Conservation (phyloP, 208 protist species). For the Trypanosoma caninum region DNA sequence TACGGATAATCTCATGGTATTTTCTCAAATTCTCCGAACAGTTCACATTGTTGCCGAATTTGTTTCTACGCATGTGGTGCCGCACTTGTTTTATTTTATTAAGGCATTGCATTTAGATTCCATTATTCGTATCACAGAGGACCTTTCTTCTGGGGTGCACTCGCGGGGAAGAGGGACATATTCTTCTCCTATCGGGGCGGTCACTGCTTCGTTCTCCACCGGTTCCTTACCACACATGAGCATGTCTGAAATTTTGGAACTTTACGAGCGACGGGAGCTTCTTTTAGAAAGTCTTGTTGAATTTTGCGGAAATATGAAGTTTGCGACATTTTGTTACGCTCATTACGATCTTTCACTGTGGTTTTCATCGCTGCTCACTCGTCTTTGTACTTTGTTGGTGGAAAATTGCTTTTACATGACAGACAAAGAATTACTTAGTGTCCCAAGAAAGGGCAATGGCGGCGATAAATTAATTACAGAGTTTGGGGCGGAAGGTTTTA, state of each 20-base stretch:
- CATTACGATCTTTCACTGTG: constrained; percentile 87
- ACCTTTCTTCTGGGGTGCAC: constrained; percentile 10
- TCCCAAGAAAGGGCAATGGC: neutral
- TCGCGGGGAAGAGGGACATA: neutral
- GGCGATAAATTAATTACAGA: neutral
- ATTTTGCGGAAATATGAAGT: constrained; percentile 67
- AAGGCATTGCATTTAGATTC: constrained; percentile 76
- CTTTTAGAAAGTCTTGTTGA: constrained; percentile 85
- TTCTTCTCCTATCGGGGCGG: neutral
- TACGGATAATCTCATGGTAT: constrained; percentile 67
- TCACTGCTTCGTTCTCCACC: constrained; percentile 10
- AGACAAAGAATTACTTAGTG: neutral
- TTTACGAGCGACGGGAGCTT: constrained; percentile 69
- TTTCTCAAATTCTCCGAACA: constrained; percentile 79
- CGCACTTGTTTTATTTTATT: constrained; percentile 83
- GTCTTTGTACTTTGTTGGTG: constrained; percentile 62
- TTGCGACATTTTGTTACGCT: constrained; percentile 74
- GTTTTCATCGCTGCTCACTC: constrained; percentile 58
- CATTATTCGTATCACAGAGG: constrained; percentile 50
- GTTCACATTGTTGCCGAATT: constrained; percentile 63
- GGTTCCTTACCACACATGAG: constrained; percentile 14
- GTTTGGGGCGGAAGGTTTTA: neutral
- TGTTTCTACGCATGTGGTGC: constrained; percentile 49
- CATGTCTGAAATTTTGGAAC: constrained; percentile 30
- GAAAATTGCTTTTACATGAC: constrained; percentile 30